Percentiles rank a stretch among this genome's conserved stretches.
phyloP scores from a whole-genome alignment of 805 yeast species.

The Starmerella sp. region DNA sequence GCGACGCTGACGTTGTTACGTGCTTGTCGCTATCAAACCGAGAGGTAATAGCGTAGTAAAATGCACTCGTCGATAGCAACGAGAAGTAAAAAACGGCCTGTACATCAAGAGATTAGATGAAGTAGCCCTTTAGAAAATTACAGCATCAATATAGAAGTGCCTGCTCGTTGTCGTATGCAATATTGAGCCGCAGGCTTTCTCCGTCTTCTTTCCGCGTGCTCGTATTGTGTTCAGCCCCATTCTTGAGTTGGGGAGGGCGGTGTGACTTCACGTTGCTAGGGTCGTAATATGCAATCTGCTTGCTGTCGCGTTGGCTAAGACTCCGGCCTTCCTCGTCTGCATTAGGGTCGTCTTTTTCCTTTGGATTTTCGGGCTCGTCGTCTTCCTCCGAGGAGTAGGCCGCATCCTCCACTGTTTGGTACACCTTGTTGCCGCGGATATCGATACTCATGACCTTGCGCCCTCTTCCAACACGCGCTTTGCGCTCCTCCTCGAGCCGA shows the following conservation, averaged over 20 bases:
- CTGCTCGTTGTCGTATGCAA: background rate
- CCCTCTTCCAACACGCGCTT: conserved; percentile 59
- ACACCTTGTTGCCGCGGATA: conserved; percentile 69
- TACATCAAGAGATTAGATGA: too few species aligned
- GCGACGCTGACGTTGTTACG: too few species aligned
- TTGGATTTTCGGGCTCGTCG: background rate
- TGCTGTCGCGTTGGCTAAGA: background rate
- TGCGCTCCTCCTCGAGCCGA: conserved; percentile 48
- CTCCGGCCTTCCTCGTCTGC: too few species aligned
- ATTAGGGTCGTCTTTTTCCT: background rate
- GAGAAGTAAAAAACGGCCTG: too few species aligned
- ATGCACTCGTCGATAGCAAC: too few species aligned
- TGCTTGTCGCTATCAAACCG: too few species aligned
- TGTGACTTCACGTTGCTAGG: conserved; percentile 1
- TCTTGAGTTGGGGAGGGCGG: background rate
- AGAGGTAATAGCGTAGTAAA: too few species aligned
- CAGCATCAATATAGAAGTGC: background rate
- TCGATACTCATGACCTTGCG: conserved; percentile 65
- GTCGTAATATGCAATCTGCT: background rate
- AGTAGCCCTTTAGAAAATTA: background rate
- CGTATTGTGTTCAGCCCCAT: background rate
- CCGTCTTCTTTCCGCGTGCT: background rate
- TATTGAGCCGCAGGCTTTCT: background rate
- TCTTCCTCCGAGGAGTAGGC: conserved; percentile 21
- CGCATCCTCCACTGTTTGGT: conserved; percentile 40